Base-by-base conservation (phyloP, 2,329 filamentous ascomycete species). In the Penicillium brasilianum region DNA sequence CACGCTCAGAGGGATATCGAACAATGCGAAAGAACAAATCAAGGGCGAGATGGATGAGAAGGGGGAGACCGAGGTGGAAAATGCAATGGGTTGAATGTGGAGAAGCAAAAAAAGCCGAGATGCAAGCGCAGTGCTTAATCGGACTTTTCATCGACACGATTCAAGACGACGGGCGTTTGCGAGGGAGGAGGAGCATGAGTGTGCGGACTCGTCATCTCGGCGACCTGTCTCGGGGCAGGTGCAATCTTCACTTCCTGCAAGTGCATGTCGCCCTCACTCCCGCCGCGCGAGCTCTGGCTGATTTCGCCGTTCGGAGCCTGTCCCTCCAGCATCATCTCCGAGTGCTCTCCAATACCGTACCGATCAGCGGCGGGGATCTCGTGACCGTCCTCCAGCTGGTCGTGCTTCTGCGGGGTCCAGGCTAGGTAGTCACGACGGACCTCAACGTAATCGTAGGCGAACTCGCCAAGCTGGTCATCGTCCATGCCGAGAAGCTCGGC, bases 401-500 rank as follows among this genome's bases (percentile, higher is more conserved):
- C 73, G 25, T 77, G 72, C 57, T 77, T 78, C 67, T 81, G 76
- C 0, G 81, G 81, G 2, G 80, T 82, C 81, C 81, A 83, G 46
- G 81, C 81, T 10, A 83, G 76, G 70, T 83, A 83, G 63, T 83
- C 81, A 39, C 81, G 74, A 30, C 81, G 78, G 28, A 83, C 81
- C 70, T 83, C 81, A 55, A 83, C 81, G 65, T 83, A 83, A 59
- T 83, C 81, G 67, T 83, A 83, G 22, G 81, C 81, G 63, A 83
- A 83, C 67, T 83, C 81, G 50, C 81, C 81, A 0, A 83, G 74
- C 57, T 83, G 81, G 66, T 83, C 81, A 57, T 83, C 81, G 56
- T 83, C 81, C 81, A 83, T 83, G 54, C 89, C 89, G 25, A 89
- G 80, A 56, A 91, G 84, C 78, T 91, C 89, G 55, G 89, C 88